A percentile compares a stretch with the other conserved stretches of the same genome.
These are phyloP conservation scores for Gelatoporia subvermispora DNA, from an alignment of 768 basidiomycete genomes.

Conservation along the genomic window DNA sequence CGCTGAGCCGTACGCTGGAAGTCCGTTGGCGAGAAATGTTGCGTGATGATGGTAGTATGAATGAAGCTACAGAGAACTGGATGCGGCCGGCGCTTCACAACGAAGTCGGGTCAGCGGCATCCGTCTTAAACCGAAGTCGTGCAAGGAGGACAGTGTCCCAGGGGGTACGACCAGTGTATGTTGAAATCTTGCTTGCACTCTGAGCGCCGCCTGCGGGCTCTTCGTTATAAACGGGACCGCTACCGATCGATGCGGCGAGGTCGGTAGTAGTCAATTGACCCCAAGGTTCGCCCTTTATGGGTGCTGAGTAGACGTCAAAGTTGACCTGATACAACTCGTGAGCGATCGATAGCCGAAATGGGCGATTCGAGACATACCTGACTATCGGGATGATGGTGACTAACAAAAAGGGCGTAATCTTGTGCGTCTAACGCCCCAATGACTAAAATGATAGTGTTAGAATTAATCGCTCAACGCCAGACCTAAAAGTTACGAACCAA, in stretches of 20 bases:
- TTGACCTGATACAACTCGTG: conserved; percentile 39
- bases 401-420: conserved; percentile 73
- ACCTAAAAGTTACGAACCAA: conserved; percentile 23
- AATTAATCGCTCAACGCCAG: not conserved
- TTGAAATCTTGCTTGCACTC: conserved; percentile 47
- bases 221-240: conserved; percentile 47
- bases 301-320: conserved; percentile 61
- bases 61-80: not conserved
- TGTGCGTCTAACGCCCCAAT: conserved; percentile 68
- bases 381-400: conserved; percentile 61
- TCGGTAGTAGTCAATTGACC: conserved; percentile 61
- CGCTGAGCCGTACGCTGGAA: not conserved
- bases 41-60: not conserved
- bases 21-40: too few relatives aligned
- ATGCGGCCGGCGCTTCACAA: not conserved
- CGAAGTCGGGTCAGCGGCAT: conserved; percentile 52
- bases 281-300: conserved; percentile 59
- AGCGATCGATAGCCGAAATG: not conserved
- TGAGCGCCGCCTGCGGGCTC: conserved; percentile 22
- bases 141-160: conserved; percentile 64
- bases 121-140: conserved; percentile 61
- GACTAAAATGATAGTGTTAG: conserved; percentile 29
- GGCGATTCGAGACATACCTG: conserved; percentile 27
- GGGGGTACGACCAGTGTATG: conserved; percentile 22
- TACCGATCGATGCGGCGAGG: conserved; percentile 28